Evolutionary conservation across 139 green algal genomes (phyloP).

Genomic region (Chlamydomonas asymmetrica): DNA sequence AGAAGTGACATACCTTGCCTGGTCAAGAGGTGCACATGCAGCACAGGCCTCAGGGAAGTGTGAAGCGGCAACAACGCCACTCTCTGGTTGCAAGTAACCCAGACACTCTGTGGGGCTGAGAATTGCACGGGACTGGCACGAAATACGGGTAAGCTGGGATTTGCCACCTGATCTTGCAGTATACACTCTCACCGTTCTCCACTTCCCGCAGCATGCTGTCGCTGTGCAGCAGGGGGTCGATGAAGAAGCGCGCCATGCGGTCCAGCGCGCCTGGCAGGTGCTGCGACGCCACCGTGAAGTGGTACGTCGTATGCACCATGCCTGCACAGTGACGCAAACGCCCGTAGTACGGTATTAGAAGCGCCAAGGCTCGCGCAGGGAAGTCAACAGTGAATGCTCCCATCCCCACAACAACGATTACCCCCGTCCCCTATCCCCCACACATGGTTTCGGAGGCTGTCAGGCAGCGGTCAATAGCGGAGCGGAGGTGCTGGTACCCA

Average conservation of each 20-base stretch:
- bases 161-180: too few relatives aligned
- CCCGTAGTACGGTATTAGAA: not conserved
- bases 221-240: constrained; percentile 30
- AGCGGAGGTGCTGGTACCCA: not conserved
- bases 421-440: not conserved
- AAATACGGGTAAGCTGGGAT: too few relatives aligned
- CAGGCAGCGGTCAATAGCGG: not conserved
- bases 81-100: too few relatives aligned
- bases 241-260: constrained; percentile 46
- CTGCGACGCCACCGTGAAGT: constrained; percentile 46
- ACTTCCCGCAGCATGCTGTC: constrained; percentile 45
- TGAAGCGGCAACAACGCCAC: too few relatives aligned
- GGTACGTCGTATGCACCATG: constrained; percentile 60
- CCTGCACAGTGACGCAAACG: constrained; percentile 17
- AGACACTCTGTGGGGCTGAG: too few relatives aligned
- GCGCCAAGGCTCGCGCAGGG: not conserved
- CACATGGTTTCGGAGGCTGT: not conserved
- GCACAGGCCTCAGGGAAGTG: too few relatives aligned
- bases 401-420: not conserved
- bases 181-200: not conserved
- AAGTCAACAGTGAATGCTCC: not conserved
- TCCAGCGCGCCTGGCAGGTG: constrained; percentile 42
- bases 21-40: too few relatives aligned
- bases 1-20: too few relatives aligned
- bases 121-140: too few relatives aligned